Evolutionary conservation across 2,329 filamentous ascomycete genomes (phyloP).

Genomic region (Fusarium cicatricum): DNA sequence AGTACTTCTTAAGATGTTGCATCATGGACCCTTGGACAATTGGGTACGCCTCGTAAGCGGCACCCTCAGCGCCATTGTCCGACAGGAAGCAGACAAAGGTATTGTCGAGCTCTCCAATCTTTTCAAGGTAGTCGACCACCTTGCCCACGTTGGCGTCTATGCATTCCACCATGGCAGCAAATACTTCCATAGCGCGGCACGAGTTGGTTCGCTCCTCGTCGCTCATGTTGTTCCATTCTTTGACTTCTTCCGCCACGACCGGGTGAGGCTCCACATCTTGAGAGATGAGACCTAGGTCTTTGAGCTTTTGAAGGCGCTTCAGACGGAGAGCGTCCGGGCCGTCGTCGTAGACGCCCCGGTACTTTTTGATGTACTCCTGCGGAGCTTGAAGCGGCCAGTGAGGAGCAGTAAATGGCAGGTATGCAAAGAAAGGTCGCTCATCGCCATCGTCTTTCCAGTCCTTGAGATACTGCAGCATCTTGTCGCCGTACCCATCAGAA

Average conservation of each 20-base stretch:
- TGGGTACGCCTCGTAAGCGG: conserved; percentile 47
- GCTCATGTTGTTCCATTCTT: conserved; percentile 56
- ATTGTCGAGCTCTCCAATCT: conserved; percentile 67
- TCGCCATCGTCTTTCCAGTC: conserved; percentile 39
- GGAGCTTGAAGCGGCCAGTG: conserved; percentile 72
- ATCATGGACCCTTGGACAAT: conserved; percentile 37
- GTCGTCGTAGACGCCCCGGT: conserved; percentile 66
- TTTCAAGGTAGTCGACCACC: conserved; percentile 63
- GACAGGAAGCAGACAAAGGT: conserved; percentile 71
- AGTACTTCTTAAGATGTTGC: conserved; percentile 26
- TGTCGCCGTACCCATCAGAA: conserved; percentile 54
- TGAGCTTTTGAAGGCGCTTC: conserved; percentile 60
- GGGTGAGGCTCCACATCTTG: conserved; percentile 59
- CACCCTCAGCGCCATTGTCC: conserved; percentile 69
- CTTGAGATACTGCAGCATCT: conserved; percentile 53
- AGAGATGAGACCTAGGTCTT: conserved; percentile 62
- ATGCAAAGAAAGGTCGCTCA: conserved; percentile 42
- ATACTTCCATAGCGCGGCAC: conserved; percentile 66
- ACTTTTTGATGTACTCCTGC: conserved; percentile 61
- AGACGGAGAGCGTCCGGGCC: conserved; percentile 65
- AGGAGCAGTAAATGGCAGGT: conserved; percentile 61
- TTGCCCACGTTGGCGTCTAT: conserved; percentile 70
- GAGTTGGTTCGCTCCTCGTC: conserved; percentile 57
- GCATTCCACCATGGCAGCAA: conserved; percentile 69
- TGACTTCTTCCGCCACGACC: conserved; percentile 49